Conservation (phyloP, 129 eudicot genomes). For the Arctium minus region DNA sequence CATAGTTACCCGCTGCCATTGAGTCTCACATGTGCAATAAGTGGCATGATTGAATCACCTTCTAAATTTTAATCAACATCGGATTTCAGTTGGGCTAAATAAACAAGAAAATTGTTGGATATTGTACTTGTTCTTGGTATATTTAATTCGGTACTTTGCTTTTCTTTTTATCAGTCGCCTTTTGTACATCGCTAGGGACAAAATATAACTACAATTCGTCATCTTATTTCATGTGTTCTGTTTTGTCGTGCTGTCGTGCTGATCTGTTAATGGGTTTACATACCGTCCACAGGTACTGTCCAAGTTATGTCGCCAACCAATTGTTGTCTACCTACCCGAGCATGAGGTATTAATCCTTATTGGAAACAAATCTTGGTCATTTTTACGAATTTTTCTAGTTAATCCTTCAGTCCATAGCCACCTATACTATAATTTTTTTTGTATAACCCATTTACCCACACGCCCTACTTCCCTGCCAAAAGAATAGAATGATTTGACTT, state of each 20-base stretch:
- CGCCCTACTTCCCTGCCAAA: no score
- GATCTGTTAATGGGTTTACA: background rate
- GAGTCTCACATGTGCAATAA: background rate
- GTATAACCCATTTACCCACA: no score
- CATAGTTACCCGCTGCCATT: background rate
- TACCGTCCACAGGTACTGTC: conserved; percentile 62
- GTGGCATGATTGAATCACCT: background rate
- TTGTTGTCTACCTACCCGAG: conserved; percentile 80
- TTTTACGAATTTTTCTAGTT: background rate
- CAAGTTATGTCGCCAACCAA: conserved; percentile 87
- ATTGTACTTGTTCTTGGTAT: background rate
- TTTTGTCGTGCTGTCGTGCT: background rate
- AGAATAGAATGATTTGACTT: background rate
- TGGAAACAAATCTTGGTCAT: background rate
- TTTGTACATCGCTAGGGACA: background rate
- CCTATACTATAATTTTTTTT: no score
- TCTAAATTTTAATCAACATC: background rate
- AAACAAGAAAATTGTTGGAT: background rate
- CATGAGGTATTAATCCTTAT: conserved; percentile 57
- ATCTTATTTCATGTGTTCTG: background rate
- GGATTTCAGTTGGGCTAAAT: background rate
- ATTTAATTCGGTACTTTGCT: background rate
- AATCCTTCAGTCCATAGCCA: background rate
- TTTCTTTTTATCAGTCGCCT: background rate
- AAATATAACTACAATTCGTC: background rate